Conservation (phyloP, 1,139 yeast species). For the Kurtzmaniella quercitrusa region DNA sequence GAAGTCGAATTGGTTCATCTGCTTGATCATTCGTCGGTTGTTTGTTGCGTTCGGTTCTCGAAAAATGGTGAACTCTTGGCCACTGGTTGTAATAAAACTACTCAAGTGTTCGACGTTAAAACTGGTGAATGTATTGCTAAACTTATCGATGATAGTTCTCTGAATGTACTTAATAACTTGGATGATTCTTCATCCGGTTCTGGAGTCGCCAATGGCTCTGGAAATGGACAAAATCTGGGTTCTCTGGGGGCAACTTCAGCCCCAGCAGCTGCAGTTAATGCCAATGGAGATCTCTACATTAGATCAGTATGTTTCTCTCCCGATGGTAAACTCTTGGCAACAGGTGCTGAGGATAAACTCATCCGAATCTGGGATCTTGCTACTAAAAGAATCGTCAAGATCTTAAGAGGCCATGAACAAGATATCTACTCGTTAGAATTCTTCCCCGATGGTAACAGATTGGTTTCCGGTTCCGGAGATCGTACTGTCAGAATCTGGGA, state of each 20-base stretch:
- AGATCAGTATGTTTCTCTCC: slow-evolving; percentile 96
- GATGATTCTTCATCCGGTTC: slow-evolving; percentile 31
- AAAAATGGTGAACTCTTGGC: slow-evolving; percentile 92
- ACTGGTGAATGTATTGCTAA: slow-evolving; percentile 89
- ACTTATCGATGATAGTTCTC: slow-evolving; percentile 73
- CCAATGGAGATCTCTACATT: slow-evolving; percentile 80
- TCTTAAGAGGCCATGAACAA: slow-evolving; percentile 93
- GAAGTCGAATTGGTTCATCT: slow-evolving; percentile 90
- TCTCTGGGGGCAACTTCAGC: slow-evolving; percentile 14
- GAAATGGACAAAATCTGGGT: slow-evolving; percentile 13
- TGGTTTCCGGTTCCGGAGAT: slow-evolving; percentile 96
- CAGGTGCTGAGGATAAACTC: slow-evolving; percentile 97
- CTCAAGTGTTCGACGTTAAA: slow-evolving; percentile 89
- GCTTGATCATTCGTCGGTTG: slow-evolving; percentile 88
- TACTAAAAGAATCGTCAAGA: slow-evolving; percentile 80
- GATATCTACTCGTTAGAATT: slow-evolving; percentile 95
- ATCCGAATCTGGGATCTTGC: slow-evolving; percentile 96
- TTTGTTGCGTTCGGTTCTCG: slow-evolving; percentile 93
- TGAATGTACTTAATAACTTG: slow-evolving; percentile 21
- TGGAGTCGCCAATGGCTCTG: slow-evolving; percentile 16
- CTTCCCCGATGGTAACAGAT: slow-evolving; percentile 90
- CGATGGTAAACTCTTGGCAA: slow-evolving; percentile 91
- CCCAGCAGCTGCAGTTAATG: slow-evolving; percentile 33
- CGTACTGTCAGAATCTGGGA: slow-evolving; percentile 98
- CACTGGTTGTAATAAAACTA: slow-evolving; percentile 94